These are phyloP conservation scores for Apiosordaria backusii DNA, from an alignment of 495 filamentous ascomycete genomes.

Conservation along the genomic window DNA sequence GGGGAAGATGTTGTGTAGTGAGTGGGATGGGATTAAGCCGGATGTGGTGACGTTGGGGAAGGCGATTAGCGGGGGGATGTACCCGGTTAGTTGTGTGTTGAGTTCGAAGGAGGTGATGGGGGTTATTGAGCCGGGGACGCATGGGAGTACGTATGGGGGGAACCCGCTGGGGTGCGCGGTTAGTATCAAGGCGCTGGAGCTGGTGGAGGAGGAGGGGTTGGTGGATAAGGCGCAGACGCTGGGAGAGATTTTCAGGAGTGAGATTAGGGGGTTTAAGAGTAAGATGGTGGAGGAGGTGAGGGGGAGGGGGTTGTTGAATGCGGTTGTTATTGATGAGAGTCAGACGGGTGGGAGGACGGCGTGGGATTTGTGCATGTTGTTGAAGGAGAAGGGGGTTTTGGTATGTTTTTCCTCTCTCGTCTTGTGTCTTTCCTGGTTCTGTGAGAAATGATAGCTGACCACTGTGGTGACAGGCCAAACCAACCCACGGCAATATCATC, in stretches of 20 bases:
- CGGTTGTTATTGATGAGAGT: constrained; percentile 94
- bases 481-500: constrained; percentile 97
- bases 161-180: constrained; percentile 97
- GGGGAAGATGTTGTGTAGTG: constrained; percentile 84
- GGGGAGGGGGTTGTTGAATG: constrained; percentile 93
- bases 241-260: constrained; percentile 79
- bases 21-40: constrained; percentile 93
- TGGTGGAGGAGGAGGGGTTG: constrained; percentile 87
- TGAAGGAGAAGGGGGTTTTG: constrained; percentile 93
- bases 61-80: constrained; percentile 97
- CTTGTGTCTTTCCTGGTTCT: background rate
- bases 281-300: constrained; percentile 80
- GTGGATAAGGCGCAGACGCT: constrained; percentile 75
- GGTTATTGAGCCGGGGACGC: constrained; percentile 93
- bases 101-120: constrained; percentile 91
- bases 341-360: constrained; percentile 74
- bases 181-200: constrained; percentile 91
- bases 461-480: constrained; percentile 69
- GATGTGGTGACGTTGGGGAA: constrained; percentile 94
- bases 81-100: constrained; percentile 93
- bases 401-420: constrained; percentile 46
- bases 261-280: constrained; percentile 63
- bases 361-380: constrained; percentile 95
- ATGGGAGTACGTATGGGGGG: constrained; percentile 95
- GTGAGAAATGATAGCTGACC: background rate